phyloP scores from a whole-genome alignment of 139 green algal species.

The Chlamydomonas sp. region DNA sequence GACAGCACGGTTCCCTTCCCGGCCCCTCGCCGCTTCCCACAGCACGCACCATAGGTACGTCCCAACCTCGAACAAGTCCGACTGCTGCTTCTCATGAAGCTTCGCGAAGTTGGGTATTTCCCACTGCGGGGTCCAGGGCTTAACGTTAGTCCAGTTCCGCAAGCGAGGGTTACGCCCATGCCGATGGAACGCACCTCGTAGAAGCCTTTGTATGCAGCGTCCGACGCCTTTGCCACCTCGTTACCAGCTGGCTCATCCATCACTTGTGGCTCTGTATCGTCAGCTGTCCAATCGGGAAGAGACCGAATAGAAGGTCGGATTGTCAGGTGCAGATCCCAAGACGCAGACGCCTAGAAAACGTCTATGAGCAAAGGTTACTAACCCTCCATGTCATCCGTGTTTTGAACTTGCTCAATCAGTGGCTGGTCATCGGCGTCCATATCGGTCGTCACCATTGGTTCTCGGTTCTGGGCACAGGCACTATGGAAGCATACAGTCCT shows the following conservation, averaged over 20 bases:
- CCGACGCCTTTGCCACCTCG: not conserved
- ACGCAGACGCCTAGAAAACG: too few species aligned
- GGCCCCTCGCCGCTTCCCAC: too few species aligned
- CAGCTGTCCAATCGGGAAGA: not conserved
- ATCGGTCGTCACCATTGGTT: too few species aligned
- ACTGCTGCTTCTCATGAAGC: constrained; percentile 58
- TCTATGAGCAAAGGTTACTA: too few species aligned
- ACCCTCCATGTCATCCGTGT: too few species aligned
- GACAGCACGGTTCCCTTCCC: too few species aligned
- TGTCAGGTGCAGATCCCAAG: constrained; percentile 2
- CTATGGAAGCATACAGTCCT: too few species aligned
- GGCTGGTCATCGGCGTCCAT: too few species aligned
- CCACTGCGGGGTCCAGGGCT: constrained; percentile 52
- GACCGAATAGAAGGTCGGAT: not conserved
- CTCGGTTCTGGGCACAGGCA: too few species aligned
- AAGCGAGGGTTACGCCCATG: too few species aligned
- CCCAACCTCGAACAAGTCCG: constrained; percentile 78
- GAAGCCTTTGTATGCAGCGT: constrained; percentile 7
- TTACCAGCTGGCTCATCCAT: not conserved
- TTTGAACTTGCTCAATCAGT: too few species aligned
- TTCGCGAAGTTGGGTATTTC: constrained; percentile 51
- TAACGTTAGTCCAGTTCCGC: too few species aligned
- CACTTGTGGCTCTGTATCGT: not conserved
- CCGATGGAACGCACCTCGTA: constrained; percentile 23
- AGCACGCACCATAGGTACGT: constrained; percentile 79